These are phyloP conservation scores for Mucor circinelloides DNA, from an alignment of 371 early-diverging fungal genomes.

Conservation along the genomic window DNA sequence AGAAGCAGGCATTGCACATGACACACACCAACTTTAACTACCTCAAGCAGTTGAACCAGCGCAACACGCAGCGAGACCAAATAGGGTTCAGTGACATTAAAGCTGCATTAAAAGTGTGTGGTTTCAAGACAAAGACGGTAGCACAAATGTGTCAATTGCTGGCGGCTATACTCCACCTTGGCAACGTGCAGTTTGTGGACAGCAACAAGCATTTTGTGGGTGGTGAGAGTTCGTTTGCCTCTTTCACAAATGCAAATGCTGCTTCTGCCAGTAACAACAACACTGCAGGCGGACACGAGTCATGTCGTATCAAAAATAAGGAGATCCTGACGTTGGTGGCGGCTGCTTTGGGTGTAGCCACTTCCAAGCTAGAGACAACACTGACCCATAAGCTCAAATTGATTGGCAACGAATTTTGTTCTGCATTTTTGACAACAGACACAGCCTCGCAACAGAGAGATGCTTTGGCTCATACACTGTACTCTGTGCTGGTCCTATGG, in stretches of 20 bases:
- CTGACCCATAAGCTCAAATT: conserved; percentile 66
- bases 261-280: conserved; percentile 14
- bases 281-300: conserved; percentile 36
- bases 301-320: conserved; percentile 60
- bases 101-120: conserved; percentile 70
- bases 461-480: conserved; percentile 72
- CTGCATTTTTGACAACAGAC: conserved; percentile 77
- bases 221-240: neutral
- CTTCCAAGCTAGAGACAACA: conserved; percentile 57
- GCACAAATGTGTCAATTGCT: conserved; percentile 69
- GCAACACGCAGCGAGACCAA: conserved; percentile 31
- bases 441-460: conserved; percentile 68
- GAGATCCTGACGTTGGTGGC: conserved; percentile 78
- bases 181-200: conserved; percentile 71
- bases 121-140: conserved; percentile 73
- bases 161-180: conserved; percentile 79
- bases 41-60: conserved; percentile 42
- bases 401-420: conserved; percentile 76
- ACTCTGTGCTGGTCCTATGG: conserved; percentile 78
- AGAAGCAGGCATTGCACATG: conserved; percentile 62
- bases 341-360: conserved; percentile 75
- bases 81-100: conserved; percentile 57
- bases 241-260: neutral
- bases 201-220: conserved; percentile 31
- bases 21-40: conserved; percentile 59